phyloP scores from a whole-genome alignment of 2,329 filamentous ascomycete species.

The Beauveria asiatica region DNA sequence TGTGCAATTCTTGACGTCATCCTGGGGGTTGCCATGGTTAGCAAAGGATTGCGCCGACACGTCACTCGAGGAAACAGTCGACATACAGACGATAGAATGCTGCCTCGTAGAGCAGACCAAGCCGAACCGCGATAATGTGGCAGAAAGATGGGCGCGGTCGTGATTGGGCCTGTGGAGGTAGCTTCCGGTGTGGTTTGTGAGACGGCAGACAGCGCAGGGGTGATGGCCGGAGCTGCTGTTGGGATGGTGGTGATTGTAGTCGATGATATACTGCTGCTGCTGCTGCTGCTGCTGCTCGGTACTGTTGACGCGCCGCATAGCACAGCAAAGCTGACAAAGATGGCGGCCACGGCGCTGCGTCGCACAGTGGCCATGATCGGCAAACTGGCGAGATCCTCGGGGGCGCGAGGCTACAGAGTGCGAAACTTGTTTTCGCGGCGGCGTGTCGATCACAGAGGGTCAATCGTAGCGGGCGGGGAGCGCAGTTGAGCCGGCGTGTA shows the following conservation, averaged over 20 bases:
- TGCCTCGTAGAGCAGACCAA: conserved; percentile 38
- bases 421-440: neutral
- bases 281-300: neutral
- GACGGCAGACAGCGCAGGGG: conserved; percentile 10
- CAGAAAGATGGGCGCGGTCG: conserved; percentile 36
- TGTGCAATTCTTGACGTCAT: conserved; percentile 28
- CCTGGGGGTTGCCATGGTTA: conserved; percentile 18
- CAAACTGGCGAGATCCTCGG: neutral
- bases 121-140: conserved; percentile 33
- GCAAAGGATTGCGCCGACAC: neutral
- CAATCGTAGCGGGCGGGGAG: neutral
- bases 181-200: conserved; percentile 6
- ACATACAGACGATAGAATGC: conserved; percentile 35
- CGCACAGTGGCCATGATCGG: conserved; percentile 1
- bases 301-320: neutral
- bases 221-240: conserved; percentile 11
- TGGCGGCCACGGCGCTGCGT: neutral
- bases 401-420: neutral
- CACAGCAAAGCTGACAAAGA: neutral
- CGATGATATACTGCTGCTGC: neutral
- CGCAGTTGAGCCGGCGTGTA: neutral
- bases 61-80: neutral
- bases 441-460: conserved; percentile 5
- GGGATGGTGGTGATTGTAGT: conserved; percentile 11
- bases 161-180: conserved; percentile 20